These are phyloP conservation scores for Keithomyces neogunnii DNA, from an alignment of 2,329 filamentous ascomycete species.

Conservation along the genomic window DNA sequence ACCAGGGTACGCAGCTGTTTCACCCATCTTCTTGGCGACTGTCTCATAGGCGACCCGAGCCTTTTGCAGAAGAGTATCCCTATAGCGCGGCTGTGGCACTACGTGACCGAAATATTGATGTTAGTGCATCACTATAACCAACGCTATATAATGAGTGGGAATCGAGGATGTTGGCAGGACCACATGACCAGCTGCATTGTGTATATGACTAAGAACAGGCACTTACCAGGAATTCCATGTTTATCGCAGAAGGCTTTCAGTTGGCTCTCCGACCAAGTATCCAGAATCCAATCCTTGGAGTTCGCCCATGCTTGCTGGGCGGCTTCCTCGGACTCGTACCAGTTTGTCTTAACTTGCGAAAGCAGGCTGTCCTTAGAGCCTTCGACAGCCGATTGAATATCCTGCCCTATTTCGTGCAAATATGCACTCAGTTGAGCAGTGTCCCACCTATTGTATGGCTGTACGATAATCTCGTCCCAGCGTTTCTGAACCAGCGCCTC, in stretches of 20 bases:
- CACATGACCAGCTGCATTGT: background rate
- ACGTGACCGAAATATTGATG: background rate
- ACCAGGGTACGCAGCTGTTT: constrained; percentile 80
- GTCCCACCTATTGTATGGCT: constrained; percentile 73
- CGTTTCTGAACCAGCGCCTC: constrained; percentile 81
- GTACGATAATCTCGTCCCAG: constrained; percentile 71
- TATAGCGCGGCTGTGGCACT: constrained; percentile 78
- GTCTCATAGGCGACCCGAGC: constrained; percentile 75
- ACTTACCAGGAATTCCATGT: constrained; percentile 64
- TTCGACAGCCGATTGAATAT: constrained; percentile 58
- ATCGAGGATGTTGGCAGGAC: background rate
- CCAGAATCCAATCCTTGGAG: constrained; percentile 86
- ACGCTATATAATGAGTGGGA: too few relatives aligned
- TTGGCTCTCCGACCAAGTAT: constrained; percentile 90
- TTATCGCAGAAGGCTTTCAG: constrained; percentile 89
- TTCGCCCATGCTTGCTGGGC: constrained; percentile 62
- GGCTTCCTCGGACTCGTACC: constrained; percentile 73
- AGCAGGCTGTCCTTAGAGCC: constrained; percentile 62
- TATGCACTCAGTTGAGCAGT: constrained; percentile 58
- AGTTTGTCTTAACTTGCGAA: constrained; percentile 60
- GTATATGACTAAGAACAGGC: background rate
- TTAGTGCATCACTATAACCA: background rate
- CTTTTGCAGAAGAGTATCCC: constrained; percentile 71
- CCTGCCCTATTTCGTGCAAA: constrained; percentile 60
- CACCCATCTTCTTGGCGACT: constrained; percentile 63